Conservation (phyloP, 345 rosid genomes). For the Citropsis articulata region DNA sequence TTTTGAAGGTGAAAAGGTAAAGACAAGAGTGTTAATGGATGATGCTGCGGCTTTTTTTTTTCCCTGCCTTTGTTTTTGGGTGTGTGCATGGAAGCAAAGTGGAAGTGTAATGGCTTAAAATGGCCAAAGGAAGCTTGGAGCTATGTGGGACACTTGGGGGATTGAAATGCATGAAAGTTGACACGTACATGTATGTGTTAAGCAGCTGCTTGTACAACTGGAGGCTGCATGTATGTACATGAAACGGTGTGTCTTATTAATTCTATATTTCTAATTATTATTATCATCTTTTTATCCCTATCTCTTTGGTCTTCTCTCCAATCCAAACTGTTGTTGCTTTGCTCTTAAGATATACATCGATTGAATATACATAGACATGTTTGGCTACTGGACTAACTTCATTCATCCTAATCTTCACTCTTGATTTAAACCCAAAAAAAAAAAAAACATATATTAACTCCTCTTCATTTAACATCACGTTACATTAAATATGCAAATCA, state of each 20-base stretch:
- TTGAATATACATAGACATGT: not conserved
- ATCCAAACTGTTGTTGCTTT: not conserved
- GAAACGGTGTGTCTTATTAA: not conserved
- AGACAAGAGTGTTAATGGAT: not conserved
- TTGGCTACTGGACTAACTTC: slow-evolving; percentile 5
- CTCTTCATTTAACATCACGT: too few species aligned
- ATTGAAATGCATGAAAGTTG: slow-evolving; percentile 13
- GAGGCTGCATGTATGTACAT: not conserved
- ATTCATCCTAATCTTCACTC: not conserved
- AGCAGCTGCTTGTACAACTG: slow-evolving; percentile 4
- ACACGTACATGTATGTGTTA: slow-evolving; percentile 29
- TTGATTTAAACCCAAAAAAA: too few species aligned
- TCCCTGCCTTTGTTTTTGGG: not conserved
- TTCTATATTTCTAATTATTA: not conserved
- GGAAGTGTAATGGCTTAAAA: slow-evolving; percentile 21
- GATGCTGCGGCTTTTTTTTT: not conserved
- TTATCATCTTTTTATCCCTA: not conserved
- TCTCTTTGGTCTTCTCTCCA: not conserved
- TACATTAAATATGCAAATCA: too few species aligned
- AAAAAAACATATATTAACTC: too few species aligned
- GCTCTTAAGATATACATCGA: not conserved
- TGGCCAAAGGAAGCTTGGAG: slow-evolving; percentile 16
- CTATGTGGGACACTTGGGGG: slow-evolving; percentile 36
- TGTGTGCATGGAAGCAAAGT: slow-evolving; percentile 35
- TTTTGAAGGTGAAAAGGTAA: not conserved